A percentile compares a stretch with the other conserved stretches of the same genome.
Conservation (phyloP, 2,329 filamentous ascomycete species). For the Ophiostoma novo-ulmi region DNA sequence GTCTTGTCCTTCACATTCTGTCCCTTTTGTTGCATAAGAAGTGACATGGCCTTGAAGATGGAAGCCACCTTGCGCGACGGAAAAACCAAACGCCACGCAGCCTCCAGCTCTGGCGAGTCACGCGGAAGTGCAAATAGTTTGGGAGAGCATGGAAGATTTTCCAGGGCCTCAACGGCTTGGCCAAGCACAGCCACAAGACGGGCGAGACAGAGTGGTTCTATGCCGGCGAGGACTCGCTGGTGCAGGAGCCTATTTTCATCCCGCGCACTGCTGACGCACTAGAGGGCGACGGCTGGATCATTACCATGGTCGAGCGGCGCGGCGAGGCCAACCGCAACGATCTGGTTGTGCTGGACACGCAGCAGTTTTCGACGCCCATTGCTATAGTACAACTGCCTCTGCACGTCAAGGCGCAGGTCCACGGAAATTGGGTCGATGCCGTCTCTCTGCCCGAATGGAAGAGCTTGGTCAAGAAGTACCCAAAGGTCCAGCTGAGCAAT, state of each 20-base stretch:
- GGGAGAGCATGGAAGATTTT: slow-evolving; percentile 1
- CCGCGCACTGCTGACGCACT: slow-evolving; percentile 33
- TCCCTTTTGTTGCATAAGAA: not conserved
- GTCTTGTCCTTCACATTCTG: not conserved
- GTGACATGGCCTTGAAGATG: not conserved
- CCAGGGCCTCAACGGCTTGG: slow-evolving; percentile 33
- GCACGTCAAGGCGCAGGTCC: slow-evolving; percentile 27
- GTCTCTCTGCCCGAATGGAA: not conserved
- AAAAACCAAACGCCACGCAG: not conserved
- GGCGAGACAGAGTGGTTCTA: slow-evolving; percentile 33
- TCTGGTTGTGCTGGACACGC: slow-evolving; percentile 29
- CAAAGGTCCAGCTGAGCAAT: not conserved
- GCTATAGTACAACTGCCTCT: slow-evolving; percentile 28
- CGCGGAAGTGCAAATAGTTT: not conserved
- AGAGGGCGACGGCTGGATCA: slow-evolving; percentile 41
- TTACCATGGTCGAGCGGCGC: slow-evolving; percentile 35
- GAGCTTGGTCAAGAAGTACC: not conserved
- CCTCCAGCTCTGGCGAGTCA: not conserved
- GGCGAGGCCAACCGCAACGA: slow-evolving; percentile 27
- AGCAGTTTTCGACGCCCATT: slow-evolving; percentile 25
- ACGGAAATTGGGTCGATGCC: slow-evolving; percentile 31
- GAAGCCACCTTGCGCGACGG: not conserved
- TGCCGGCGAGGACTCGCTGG: slow-evolving; percentile 34
- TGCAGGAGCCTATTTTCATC: slow-evolving; percentile 44
- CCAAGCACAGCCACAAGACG: slow-evolving; percentile 32